These are phyloP conservation scores for Staphylotrichum tortipilum DNA, from an alignment of 495 filamentous ascomycete species.

Conservation along the genomic window DNA sequence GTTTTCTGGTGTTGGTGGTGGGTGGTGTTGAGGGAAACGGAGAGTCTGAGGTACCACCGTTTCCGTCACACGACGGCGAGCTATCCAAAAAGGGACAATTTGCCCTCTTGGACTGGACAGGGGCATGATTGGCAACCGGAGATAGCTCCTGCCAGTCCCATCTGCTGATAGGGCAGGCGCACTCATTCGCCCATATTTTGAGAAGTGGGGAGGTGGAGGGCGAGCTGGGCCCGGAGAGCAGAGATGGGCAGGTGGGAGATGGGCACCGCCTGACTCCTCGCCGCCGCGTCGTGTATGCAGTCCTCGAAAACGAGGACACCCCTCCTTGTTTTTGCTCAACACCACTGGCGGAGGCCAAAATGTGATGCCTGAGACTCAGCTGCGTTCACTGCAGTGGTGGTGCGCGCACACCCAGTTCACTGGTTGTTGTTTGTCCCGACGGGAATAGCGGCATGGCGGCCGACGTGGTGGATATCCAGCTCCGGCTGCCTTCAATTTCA, in stretches of 20 bases:
- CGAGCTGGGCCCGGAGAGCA: too few relatives aligned
- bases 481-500: too few relatives aligned
- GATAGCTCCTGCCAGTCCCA: not conserved
- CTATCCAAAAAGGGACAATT: constrained; percentile 15
- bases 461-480: not conserved
- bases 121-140: not conserved
- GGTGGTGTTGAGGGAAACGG: too few relatives aligned
- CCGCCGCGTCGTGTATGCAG: too few relatives aligned
- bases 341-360: not conserved
- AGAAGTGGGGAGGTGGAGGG: too few relatives aligned
- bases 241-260: too few relatives aligned
- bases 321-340: not conserved
- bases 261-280: too few relatives aligned
- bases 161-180: not conserved
- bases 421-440: too few relatives aligned
- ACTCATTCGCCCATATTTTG: too few relatives aligned
- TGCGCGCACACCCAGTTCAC: too few relatives aligned
- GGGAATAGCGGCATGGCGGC: not conserved
- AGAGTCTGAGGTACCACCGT: not conserved
- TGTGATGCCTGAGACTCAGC: not conserved
- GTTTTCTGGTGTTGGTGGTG: too few relatives aligned
- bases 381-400: not conserved
- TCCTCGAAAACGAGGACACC: not conserved
- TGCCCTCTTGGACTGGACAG: constrained; percentile 10
- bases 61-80: not conserved